These are phyloP conservation scores for Globisporangium splendens DNA, from an alignment of 352 stramenopile species.

Conservation along the genomic window DNA sequence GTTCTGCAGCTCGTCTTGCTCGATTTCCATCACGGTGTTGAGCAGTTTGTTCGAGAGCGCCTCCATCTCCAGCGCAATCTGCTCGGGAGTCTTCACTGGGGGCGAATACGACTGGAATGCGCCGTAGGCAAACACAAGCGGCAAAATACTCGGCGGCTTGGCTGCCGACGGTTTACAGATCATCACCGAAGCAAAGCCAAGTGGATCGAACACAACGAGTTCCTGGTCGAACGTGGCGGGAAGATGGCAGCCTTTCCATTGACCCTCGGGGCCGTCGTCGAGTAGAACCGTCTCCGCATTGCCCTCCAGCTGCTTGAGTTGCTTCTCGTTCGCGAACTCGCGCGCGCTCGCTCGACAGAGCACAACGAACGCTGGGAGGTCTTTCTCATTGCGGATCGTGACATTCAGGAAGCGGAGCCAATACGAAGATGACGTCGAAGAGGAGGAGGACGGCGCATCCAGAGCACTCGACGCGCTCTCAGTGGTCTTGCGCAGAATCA, in stretches of 20 bases:
- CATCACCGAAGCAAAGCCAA: constrained; percentile 41
- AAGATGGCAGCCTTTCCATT: constrained; percentile 55
- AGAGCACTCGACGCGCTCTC: background rate
- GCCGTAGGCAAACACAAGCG: constrained; percentile 50
- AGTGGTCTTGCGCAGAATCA: background rate
- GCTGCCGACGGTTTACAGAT: constrained; percentile 60
- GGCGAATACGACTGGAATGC: constrained; percentile 53
- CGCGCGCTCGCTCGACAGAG: constrained; percentile 31
- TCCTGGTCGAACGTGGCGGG: constrained; percentile 49
- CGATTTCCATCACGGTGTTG: constrained; percentile 50
- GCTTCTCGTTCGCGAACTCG: constrained; percentile 21
- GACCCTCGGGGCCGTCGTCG: constrained; percentile 54
- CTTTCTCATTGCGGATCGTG: constrained; percentile 46
- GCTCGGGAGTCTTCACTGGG: constrained; percentile 41
- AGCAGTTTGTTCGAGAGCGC: constrained; percentile 38
- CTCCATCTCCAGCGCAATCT: constrained; percentile 45
- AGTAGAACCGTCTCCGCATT: constrained; percentile 47
- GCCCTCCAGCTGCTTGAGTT: constrained; percentile 33
- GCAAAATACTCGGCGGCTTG: constrained; percentile 43
- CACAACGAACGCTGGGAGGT: constrained; percentile 55
- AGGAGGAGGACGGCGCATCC: background rate
- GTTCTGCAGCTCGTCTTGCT: constrained; percentile 29
- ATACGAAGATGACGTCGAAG: constrained; percentile 22
- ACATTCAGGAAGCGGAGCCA: constrained; percentile 62
- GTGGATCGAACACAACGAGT: constrained; percentile 49